phyloP scores from a whole-genome alignment of 495 filamentous ascomycete species.

The Penicillium bovifimosum region DNA sequence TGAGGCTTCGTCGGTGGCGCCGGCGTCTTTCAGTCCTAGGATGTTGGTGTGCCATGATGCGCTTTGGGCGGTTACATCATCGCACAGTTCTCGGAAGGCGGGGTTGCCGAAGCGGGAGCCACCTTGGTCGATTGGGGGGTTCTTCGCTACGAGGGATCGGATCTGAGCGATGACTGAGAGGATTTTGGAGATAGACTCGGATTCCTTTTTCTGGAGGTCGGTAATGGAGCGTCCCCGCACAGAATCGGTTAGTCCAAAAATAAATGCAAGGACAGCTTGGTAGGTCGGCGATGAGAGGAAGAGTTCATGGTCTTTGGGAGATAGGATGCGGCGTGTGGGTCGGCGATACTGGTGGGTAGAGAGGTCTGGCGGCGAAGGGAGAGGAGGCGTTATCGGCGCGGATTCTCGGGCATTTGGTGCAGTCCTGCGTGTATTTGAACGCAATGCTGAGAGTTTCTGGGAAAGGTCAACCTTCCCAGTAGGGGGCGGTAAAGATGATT shows the following conservation, averaged over 20 bases:
- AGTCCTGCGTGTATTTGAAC: conserved; percentile 53
- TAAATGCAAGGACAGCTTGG: conserved; percentile 69
- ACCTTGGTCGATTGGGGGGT: conserved; percentile 76
- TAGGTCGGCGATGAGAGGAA: conserved; percentile 78
- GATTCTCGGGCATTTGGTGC: conserved; percentile 53
- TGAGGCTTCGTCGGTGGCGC: conserved; percentile 62
- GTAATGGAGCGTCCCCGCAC: conserved; percentile 73
- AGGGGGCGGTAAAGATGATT: conserved; percentile 14
- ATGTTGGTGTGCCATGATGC: conserved; percentile 36
- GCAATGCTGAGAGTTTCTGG: conserved; percentile 61
- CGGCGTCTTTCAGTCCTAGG: conserved; percentile 47
- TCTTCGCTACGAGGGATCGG: conserved; percentile 53
- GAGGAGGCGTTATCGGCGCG: conserved; percentile 62
- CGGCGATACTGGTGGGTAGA: conserved; percentile 55
- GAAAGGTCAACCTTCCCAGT: conserved; percentile 51
- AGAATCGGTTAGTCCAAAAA: conserved; percentile 80
- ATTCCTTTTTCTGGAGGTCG: conserved; percentile 48
- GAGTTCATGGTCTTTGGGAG: conserved; percentile 68
- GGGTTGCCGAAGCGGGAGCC: conserved; percentile 94
- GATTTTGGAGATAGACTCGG: conserved; percentile 56
- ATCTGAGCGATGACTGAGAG: conserved; percentile 65
- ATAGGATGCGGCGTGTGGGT: conserved; percentile 75
- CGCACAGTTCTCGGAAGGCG: conserved; percentile 76
- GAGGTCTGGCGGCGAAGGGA: conserved; percentile 64
- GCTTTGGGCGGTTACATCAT: conserved; percentile 55